These are phyloP conservation scores for Castanea sativa DNA, from an alignment of 306 rosid genomes.

Conservation along the genomic window DNA sequence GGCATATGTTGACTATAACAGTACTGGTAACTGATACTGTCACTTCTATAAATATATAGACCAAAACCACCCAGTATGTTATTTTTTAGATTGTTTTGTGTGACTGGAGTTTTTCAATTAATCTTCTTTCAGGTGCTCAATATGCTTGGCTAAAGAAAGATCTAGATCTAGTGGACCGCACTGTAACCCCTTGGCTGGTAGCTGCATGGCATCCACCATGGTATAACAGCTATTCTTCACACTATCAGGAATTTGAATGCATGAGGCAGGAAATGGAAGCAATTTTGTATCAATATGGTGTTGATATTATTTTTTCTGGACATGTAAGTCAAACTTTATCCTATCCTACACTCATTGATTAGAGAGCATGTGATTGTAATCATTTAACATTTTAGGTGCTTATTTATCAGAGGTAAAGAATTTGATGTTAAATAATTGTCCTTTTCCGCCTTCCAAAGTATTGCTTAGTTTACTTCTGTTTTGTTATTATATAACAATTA, in stretches of 20 bases:
- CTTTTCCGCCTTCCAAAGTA: neutral
- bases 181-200: constrained; percentile 77
- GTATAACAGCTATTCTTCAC: constrained; percentile 89
- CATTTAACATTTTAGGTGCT: neutral
- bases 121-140: constrained; percentile 65
- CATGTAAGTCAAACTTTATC: constrained; percentile 64
- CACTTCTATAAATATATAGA: neutral
- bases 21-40: constrained; percentile 46
- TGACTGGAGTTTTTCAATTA: constrained; percentile 1
- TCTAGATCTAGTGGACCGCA: constrained; percentile 47
- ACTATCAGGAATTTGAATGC: constrained; percentile 91
- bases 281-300: constrained; percentile 60
- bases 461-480: neutral
- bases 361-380: neutral
- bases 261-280: constrained; percentile 96
- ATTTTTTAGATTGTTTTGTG: constrained; percentile 1
- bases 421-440: neutral
- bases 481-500: neutral
- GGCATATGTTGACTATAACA: constrained; percentile 80
- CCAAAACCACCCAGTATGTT: neutral
- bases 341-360: neutral
- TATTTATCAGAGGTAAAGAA: neutral
- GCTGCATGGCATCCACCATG: constrained; percentile 91
- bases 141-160: constrained; percentile 77
- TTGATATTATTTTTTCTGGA: constrained; percentile 76